phyloP scores from a whole-genome alignment of 257 asterid genomes.

The Schizonepeta tenuifolia region DNA sequence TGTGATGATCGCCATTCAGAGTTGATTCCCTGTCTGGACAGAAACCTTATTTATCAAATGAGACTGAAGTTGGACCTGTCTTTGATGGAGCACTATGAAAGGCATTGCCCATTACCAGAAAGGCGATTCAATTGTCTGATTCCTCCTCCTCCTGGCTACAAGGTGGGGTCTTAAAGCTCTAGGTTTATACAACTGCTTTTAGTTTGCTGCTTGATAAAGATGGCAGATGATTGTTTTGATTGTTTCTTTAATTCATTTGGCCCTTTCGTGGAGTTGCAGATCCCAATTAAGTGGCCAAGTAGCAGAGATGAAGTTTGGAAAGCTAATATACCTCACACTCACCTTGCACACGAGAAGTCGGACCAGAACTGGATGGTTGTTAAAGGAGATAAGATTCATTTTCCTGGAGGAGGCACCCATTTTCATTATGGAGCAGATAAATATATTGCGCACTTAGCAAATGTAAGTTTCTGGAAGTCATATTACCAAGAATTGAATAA shows the following conservation, averaged over 20 bases:
- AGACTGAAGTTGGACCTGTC: slow-evolving; percentile 90
- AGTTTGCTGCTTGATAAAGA: slow-evolving; percentile 2
- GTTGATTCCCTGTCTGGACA: slow-evolving; percentile 96
- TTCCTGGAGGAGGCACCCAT: slow-evolving; percentile 99
- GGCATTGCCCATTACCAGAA: slow-evolving; percentile 96
- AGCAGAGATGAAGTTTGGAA: slow-evolving; percentile 98
- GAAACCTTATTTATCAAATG: slow-evolving; percentile 89
- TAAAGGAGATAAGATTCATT: slow-evolving; percentile 73
- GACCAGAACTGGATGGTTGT: slow-evolving; percentile 99
- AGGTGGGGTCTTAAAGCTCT: slow-evolving; percentile 49
- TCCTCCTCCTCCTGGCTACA: slow-evolving; percentile 97
- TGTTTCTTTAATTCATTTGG: slow-evolving; percentile 22
- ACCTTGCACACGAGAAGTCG: slow-evolving; percentile 92
- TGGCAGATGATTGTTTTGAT: not conserved
- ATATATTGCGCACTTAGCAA: slow-evolving; percentile 87
- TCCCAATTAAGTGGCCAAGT: slow-evolving; percentile 93
- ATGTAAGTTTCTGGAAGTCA: slow-evolving; percentile 54
- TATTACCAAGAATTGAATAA: not conserved
- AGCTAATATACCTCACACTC: slow-evolving; percentile 94
- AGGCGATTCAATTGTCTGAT: slow-evolving; percentile 89
- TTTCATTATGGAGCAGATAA: slow-evolving; percentile 95
- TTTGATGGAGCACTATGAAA: slow-evolving; percentile 98
- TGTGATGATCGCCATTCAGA: slow-evolving; percentile 99
- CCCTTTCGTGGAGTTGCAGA: slow-evolving; percentile 40
- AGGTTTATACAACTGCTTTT: slow-evolving; percentile 8